Conservation (phyloP, 2,329 filamentous ascomycete species). For the Ophidiomyces ophidiicola region DNA sequence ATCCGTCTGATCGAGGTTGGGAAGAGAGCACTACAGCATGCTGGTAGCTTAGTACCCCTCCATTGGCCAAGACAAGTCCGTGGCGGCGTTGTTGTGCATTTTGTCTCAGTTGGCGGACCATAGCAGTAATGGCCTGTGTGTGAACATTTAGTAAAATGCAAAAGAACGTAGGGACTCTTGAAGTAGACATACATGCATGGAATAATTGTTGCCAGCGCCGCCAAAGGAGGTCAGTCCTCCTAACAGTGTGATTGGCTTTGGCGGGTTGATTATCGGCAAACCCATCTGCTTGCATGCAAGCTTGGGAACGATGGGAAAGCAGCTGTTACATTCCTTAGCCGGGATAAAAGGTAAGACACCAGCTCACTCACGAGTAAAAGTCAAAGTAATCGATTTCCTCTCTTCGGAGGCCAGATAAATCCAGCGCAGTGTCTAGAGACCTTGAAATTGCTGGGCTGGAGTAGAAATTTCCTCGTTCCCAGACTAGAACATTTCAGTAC, state of each 20-base stretch:
- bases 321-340: constrained; percentile 32
- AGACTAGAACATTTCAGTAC: too few relatives aligned
- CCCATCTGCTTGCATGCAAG: constrained; percentile 50
- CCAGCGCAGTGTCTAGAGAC: constrained; percentile 45
- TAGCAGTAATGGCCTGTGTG: constrained; percentile 40
- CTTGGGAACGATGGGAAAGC: constrained; percentile 59
- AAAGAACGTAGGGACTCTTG: too few relatives aligned
- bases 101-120: constrained; percentile 42
- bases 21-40: constrained; percentile 49
- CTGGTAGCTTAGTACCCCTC: constrained; percentile 54
- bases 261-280: constrained; percentile 35
- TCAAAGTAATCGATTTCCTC: constrained; percentile 50
- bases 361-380: constrained; percentile 45
- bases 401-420: constrained; percentile 36
- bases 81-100: constrained; percentile 31
- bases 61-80: constrained; percentile 53
- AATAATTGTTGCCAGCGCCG: constrained; percentile 60
- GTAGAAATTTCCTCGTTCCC: constrained; percentile 48
- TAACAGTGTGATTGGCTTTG: constrained; percentile 48
- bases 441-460: constrained; percentile 47
- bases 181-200: constrained; percentile 50
- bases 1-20: constrained; percentile 27
- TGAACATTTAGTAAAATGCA: neutral
- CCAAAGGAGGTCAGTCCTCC: constrained; percentile 58
- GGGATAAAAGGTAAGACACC: neutral